Percentiles rank a stretch among this genome's conserved stretches.
These are phyloP conservation scores for Neurospora pannonica DNA, from an alignment of 495 filamentous ascomycete genomes.

Conservation along the genomic window DNA sequence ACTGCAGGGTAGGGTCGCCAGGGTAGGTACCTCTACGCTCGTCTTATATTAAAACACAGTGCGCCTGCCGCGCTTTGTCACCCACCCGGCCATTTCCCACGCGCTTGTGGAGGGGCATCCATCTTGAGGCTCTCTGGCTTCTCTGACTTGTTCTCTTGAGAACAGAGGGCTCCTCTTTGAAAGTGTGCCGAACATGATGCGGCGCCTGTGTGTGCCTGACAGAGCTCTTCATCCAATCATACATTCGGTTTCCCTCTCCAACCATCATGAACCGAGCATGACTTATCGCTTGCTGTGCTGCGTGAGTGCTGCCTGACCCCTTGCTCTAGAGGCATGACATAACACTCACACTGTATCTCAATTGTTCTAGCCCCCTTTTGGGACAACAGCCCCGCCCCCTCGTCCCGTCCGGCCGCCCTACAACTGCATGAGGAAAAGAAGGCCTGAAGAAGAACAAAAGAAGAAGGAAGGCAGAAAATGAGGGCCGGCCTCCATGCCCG, in stretches of 20 bases:
- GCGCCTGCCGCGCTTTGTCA: not conserved
- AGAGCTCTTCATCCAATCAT: not conserved
- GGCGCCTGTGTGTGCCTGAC: not conserved
- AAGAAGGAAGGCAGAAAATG: not conserved
- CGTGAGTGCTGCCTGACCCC: not conserved
- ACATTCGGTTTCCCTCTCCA: not conserved
- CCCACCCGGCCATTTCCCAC: not conserved
- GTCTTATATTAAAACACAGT: not conserved
- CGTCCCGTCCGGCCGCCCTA: not conserved
- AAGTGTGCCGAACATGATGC: not conserved
- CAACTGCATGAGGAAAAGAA: not conserved
- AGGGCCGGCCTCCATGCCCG: not conserved
- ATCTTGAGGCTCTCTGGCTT: not conserved
- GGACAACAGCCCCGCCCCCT: not conserved
- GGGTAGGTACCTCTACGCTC: not conserved
- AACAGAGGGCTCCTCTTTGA: not conserved
- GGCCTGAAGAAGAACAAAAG: not conserved
- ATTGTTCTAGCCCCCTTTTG: not conserved
- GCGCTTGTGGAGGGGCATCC: not conserved
- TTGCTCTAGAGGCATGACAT: not conserved
- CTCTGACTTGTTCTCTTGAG: not conserved
- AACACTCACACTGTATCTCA: not conserved
- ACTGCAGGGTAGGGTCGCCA: not conserved
- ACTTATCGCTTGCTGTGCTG: not conserved
- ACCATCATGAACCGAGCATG: not conserved